Evolutionary conservation across 2,329 filamentous ascomycete species (phyloP).

Genomic region (Xylaria digitata): DNA sequence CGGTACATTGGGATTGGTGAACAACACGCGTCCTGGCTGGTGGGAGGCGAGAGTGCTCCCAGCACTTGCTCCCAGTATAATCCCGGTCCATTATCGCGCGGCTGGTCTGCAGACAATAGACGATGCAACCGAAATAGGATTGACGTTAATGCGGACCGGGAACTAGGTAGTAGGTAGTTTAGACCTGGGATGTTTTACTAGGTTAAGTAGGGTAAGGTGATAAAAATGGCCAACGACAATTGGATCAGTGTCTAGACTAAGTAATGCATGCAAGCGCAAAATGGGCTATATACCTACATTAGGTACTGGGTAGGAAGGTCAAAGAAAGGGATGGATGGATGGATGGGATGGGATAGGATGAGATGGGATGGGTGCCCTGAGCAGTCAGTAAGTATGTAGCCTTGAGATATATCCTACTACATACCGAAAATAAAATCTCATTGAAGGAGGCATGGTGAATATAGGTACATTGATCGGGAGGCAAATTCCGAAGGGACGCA

Average conservation of each 20-base stretch:
- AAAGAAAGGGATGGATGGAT: conserved; percentile 3
- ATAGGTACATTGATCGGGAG: conserved; percentile 15
- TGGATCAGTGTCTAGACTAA: not conserved
- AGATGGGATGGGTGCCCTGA: not conserved
- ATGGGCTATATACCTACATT: conserved; percentile 18
- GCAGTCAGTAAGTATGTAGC: not conserved
- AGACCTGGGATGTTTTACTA: not conserved
- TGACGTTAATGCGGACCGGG: conserved; percentile 29
- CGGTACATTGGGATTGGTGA: conserved; percentile 17
- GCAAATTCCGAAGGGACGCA: conserved; percentile 23
- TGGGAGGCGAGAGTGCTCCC: conserved; percentile 4
- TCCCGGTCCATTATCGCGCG: conserved; percentile 23
- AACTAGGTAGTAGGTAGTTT: conserved; percentile 4
- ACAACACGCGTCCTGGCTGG: conserved; percentile 14
- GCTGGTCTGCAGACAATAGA: conserved; percentile 14
- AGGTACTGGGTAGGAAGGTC: conserved; percentile 1
- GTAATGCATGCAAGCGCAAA: conserved; percentile 19
- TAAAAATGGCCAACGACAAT: conserved; percentile 4
- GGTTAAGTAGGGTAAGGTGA: conserved; percentile 8
- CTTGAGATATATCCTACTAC: conserved; percentile 1
- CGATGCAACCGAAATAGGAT: conserved; percentile 32
- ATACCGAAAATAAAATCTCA: conserved; percentile 13
- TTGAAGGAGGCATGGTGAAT: not conserved
- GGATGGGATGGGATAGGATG: not conserved
- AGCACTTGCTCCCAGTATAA: conserved; percentile 5